These are phyloP conservation scores for Wickerhamomyces sydowiorum DNA, from an alignment of 805 yeast species.

Conservation along the genomic window DNA sequence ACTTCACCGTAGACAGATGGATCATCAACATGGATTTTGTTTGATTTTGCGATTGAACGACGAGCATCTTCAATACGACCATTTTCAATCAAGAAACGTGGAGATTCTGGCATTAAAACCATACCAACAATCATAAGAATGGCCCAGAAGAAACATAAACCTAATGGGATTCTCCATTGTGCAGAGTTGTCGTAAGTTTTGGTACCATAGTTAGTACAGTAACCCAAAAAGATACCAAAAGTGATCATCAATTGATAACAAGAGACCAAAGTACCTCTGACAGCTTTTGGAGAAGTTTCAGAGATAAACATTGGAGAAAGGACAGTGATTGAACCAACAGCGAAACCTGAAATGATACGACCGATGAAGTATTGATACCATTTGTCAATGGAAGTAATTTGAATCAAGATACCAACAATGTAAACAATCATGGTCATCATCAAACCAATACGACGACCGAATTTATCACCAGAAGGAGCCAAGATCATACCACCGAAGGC, in stretches of 20 bases:
- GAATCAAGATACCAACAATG: conserved; percentile 62
- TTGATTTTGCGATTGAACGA: conserved; percentile 50
- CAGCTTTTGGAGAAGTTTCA: conserved; percentile 63
- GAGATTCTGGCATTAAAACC: conserved; percentile 65
- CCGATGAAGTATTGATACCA: conserved; percentile 75
- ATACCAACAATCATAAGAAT: conserved; percentile 29
- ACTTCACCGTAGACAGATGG: conserved; percentile 52
- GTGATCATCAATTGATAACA: conserved; percentile 68
- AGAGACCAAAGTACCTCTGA: conserved; percentile 68
- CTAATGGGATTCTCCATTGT: conserved; percentile 73
- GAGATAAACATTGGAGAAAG: conserved; percentile 69
- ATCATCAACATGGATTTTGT: conserved; percentile 48
- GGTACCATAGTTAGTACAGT: conserved; percentile 69
- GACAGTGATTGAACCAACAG: conserved; percentile 75
- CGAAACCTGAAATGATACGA: conserved; percentile 64
- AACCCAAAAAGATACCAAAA: conserved; percentile 69
- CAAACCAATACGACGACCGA: conserved; percentile 62
- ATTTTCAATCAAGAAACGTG: conserved; percentile 56
- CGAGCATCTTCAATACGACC: conserved; percentile 57
- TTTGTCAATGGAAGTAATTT: conserved; percentile 44
- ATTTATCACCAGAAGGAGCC: conserved; percentile 53
- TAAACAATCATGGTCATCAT: conserved; percentile 58
- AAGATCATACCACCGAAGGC: conserved; percentile 65
- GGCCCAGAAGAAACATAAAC: conserved; percentile 46
- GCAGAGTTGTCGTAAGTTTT: conserved; percentile 54